Evolutionary conservation across 345 rosid genomes (phyloP).

Genomic region (Clarkia xantiana): DNA sequence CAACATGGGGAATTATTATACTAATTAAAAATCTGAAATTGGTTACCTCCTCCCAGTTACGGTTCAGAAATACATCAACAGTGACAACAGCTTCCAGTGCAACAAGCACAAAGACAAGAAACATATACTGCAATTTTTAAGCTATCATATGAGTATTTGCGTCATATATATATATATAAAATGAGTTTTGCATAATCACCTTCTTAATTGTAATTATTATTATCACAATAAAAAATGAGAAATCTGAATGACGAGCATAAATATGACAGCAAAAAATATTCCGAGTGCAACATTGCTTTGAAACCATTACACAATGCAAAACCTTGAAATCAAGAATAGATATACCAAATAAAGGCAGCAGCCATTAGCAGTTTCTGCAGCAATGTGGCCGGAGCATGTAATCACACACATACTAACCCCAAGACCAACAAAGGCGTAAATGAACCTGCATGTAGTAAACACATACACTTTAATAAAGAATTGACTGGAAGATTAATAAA

Average conservation of each 20-base stretch:
- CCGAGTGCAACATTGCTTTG: too few species aligned
- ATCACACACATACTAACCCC: constrained; percentile 57
- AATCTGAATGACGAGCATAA: neutral
- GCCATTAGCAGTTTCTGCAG: constrained; percentile 72
- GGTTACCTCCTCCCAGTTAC: constrained; percentile 68
- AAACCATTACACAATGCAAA: neutral
- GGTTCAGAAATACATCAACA: constrained; percentile 61
- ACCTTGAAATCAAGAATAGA: neutral
- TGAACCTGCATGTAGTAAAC: constrained; percentile 45
- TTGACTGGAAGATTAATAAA: neutral
- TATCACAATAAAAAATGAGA: too few species aligned
- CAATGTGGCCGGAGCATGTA: constrained; percentile 73
- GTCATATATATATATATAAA: too few species aligned
- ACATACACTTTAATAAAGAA: neutral
- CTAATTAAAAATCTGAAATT: constrained; percentile 6
- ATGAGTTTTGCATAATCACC: too few species aligned
- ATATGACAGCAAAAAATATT: neutral
- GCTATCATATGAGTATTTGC: neutral
- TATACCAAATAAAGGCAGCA: constrained; percentile 77
- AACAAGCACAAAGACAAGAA: constrained; percentile 43
- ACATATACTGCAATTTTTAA: constrained; percentile 42
- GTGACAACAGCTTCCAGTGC: constrained; percentile 72
- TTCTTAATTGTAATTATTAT: too few species aligned
- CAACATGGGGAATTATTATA: neutral
- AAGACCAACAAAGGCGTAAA: constrained; percentile 56